These are phyloP conservation scores for Citrus trifoliata DNA, from an alignment of 345 rosid genomes.

Conservation along the genomic window DNA sequence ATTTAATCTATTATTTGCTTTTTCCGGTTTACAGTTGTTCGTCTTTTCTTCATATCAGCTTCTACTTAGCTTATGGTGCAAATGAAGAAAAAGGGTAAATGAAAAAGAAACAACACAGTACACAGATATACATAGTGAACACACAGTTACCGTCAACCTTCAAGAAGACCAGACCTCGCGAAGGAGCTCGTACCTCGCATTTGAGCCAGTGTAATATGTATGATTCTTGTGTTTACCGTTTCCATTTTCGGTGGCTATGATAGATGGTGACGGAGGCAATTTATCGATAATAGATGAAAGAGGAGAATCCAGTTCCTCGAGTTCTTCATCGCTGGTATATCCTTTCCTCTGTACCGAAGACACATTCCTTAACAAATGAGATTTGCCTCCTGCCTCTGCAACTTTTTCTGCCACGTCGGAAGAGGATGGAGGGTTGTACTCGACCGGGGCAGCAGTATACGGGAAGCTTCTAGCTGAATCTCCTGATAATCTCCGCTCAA, in stretches of 20 bases:
- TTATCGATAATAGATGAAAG: constrained; percentile 56
- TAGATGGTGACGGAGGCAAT: constrained; percentile 31
- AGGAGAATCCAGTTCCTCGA: constrained; percentile 81
- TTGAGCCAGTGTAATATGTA: constrained; percentile 19
- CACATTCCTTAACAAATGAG: constrained; percentile 47
- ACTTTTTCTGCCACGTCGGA: constrained; percentile 59
- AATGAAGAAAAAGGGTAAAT: too few relatives aligned
- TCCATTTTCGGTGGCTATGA: constrained; percentile 25
- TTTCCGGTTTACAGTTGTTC: not conserved
- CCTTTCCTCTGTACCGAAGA: constrained; percentile 82
- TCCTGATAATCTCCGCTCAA: constrained; percentile 56
- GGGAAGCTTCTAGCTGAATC: constrained; percentile 59
- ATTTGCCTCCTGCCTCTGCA: constrained; percentile 47
- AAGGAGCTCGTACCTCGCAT: constrained; percentile 78
- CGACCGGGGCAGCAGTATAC: constrained; percentile 58
- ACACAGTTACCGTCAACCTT: not conserved
- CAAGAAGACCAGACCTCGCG: constrained; percentile 73
- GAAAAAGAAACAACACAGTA: not conserved
- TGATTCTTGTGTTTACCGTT: constrained; percentile 31
- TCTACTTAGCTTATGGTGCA: too few relatives aligned
- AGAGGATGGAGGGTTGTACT: constrained; percentile 62
- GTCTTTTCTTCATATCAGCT: not conserved
- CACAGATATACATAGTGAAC: constrained; percentile 4
- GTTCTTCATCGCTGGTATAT: constrained; percentile 87
- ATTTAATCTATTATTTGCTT: not conserved